Conservation (phyloP, 768 basidiomycete genomes). For the Tricholoma sp. region DNA sequence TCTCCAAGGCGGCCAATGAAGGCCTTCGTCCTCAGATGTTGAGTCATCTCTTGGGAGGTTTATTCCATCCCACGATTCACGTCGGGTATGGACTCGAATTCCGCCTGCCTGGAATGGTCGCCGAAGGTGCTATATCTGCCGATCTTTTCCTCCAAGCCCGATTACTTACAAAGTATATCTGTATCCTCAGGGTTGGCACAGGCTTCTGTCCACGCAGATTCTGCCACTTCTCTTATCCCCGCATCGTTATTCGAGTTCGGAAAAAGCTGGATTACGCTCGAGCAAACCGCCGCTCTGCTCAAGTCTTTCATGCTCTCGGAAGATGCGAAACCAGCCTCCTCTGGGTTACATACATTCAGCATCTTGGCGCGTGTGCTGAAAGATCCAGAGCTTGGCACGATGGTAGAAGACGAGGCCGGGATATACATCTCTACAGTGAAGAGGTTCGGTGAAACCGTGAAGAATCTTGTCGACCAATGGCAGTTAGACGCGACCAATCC, state of each 20-base stretch:
- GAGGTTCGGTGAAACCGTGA: conserved; percentile 5
- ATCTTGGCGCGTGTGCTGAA: conserved; percentile 14
- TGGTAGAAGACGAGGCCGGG: conserved; percentile 4
- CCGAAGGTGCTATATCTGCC: conserved; percentile 44
- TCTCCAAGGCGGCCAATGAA: conserved; percentile 42
- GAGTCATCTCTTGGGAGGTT: conserved; percentile 49
- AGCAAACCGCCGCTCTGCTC: conserved; percentile 10
- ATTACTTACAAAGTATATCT: background rate
- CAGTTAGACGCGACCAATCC: conserved; percentile 11
- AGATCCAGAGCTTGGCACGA: conserved; percentile 14
- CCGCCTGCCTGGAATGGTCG: conserved; percentile 49
- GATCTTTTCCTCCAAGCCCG: background rate
- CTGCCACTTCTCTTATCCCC: conserved; percentile 20
- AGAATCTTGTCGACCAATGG: conserved; percentile 13
- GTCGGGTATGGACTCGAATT: conserved; percentile 64
- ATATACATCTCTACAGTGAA: conserved; percentile 10
- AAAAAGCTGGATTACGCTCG: background rate
- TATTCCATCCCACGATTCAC: conserved; percentile 67
- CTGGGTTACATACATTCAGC: conserved; percentile 14
- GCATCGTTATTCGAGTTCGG: conserved; percentile 13
- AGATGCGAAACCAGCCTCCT: background rate
- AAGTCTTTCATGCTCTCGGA: conserved; percentile 6
- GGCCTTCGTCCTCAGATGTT: conserved; percentile 35
- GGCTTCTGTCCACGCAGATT: conserved; percentile 40
- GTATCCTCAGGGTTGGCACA: conserved; percentile 46